A percentile compares a stretch with the other conserved stretches of the same genome.
phyloP scores from a whole-genome alignment of 140 eudicot genomes.

The Stevia rebaudiana region DNA sequence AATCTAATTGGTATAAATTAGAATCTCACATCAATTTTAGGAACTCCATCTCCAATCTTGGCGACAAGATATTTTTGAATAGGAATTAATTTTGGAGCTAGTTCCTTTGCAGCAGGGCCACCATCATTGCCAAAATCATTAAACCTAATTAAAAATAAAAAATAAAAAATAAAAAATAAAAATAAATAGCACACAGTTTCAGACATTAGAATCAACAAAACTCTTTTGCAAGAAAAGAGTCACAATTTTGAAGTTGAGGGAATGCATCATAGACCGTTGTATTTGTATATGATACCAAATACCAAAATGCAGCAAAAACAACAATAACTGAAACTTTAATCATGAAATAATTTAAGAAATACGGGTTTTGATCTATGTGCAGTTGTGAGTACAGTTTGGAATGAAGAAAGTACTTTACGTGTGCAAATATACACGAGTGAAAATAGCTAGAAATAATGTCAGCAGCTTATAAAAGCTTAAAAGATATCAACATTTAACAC shows the following conservation, averaged over 20 bases:
- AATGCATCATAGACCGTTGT: background rate
- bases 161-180: background rate
- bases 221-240: background rate
- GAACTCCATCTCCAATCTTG: constrained; percentile 38
- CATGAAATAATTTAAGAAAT: background rate
- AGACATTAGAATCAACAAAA: background rate
- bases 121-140: constrained; percentile 86
- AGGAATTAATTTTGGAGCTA: constrained; percentile 53
- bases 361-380: background rate
- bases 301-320: background rate
- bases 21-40: constrained; percentile 51
- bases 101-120: constrained; percentile 77
- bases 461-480: background rate
- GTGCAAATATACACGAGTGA: background rate
- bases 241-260: background rate
- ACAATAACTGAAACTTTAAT: background rate
- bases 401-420: background rate
- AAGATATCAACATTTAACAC: no score
- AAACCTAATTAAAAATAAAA: constrained; percentile 41
- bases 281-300: background rate
- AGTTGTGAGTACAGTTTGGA: background rate
- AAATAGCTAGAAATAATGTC: background rate
- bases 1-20: background rate
- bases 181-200: no score
- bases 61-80: constrained; percentile 37